Evolutionary conservation across 306 rosid species (phyloP).

Genomic region (Astragalus glycyphyllos): DNA sequence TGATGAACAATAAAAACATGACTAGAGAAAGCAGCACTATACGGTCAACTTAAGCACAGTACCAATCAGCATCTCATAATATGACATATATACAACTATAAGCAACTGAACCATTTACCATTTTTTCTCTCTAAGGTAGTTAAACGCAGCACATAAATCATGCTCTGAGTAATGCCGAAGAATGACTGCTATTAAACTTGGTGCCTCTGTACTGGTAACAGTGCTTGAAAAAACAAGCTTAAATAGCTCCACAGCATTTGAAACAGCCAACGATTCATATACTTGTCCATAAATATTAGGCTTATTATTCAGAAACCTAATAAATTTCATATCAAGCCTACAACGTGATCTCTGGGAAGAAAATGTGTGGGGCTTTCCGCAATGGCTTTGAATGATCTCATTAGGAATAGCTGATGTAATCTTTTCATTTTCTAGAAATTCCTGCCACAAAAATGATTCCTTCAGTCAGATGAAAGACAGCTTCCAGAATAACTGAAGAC

Average conservation of each 20-base stretch:
- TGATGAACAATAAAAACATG: slow-evolving; percentile 25
- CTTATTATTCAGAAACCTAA: slow-evolving; percentile 59
- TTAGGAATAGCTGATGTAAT: slow-evolving; percentile 47
- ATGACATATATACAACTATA: slow-evolving; percentile 24
- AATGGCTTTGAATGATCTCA: slow-evolving; percentile 54
- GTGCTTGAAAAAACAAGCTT: slow-evolving; percentile 92
- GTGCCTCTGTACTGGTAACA: slow-evolving; percentile 66
- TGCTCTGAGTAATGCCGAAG: slow-evolving; percentile 89
- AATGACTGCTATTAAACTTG: slow-evolving; percentile 76
- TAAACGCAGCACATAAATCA: slow-evolving; percentile 94
- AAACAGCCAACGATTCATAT: slow-evolving; percentile 80
- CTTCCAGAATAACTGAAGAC: slow-evolving; percentile 31
- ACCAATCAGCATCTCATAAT: slow-evolving; percentile 19
- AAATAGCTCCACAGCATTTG: slow-evolving; percentile 95
- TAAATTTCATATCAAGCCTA: slow-evolving; percentile 65
- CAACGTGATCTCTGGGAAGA: slow-evolving; percentile 54
- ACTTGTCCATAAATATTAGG: slow-evolving; percentile 65
- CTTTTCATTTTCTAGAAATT: slow-evolving; percentile 57
- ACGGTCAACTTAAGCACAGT: slow-evolving; percentile 31
- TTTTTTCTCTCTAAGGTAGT: slow-evolving; percentile 87
- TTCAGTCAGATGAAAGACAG: slow-evolving; percentile 35
- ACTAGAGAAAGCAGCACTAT: slow-evolving; percentile 26
- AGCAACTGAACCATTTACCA: slow-evolving; percentile 60
- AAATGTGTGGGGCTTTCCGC: slow-evolving; percentile 45
- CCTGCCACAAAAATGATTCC: slow-evolving; percentile 50